Evolutionary conservation across 73 alveolate species (phyloP), one percentile per base, ranked within the genome.

Genomic region (Tetrahymena borealis): DNA sequence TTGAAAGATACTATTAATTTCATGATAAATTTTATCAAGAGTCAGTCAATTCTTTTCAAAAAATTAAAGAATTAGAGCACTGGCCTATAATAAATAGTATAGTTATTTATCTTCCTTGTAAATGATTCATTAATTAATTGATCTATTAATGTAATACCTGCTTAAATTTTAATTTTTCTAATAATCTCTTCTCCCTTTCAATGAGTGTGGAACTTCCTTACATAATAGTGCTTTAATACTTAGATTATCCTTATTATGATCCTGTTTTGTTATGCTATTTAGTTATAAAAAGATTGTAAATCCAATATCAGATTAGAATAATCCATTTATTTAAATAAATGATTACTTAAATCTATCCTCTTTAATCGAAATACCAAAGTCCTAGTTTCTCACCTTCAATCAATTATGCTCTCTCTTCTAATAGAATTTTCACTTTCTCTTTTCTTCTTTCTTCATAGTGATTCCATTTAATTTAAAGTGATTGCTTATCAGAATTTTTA

Each of bases 391-490:
- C 95, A 41, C 42, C 94, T 33, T 24, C 79, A n/a, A 94, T 35
- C 11, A 41, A 32, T 32, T 28, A 32, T 13, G 36, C 40, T 85
- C 95, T 92, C 90, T 78, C 97, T 9, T 94, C 95, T 18, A 37
- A 36, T 10, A 94, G 28, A 32, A 94, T 38, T 40, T 92, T 60
- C 11, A 94, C 13, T 85, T 94, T 94, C 18, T 91, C 95, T 40
- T 78, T 79, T 92, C 97, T 78, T 90, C 93, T 94, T 31, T 78
- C 79, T 39, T 94, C 97, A 39, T 32, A 41, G 41, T 94, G 97
- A 4, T 79, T 78, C 93, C 93, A 94, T 20, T 95, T 20, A 85
- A 94, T 60, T 38, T 79, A 40, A 9, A 94, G 28, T 24, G 85
- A 60, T 60, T 60, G 85, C 85, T n/a, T 60, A 60, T 60, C 85